Conservation (phyloP, 805 yeast species). For the Candida jianshihensis region DNA sequence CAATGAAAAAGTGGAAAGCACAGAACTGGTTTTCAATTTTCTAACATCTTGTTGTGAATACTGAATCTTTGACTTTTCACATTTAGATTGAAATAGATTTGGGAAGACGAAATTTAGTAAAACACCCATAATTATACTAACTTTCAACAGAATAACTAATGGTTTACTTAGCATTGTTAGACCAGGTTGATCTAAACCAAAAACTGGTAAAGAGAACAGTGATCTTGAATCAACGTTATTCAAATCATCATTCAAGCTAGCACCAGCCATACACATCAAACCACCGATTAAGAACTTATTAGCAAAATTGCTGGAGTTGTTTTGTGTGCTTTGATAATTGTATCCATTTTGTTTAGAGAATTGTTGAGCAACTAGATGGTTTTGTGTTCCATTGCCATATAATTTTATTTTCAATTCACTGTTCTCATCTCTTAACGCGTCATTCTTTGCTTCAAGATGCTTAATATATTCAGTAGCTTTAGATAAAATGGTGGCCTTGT, state of each 20-base stretch:
- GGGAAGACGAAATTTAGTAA: conserved; percentile 21
- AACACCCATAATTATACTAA: conserved; percentile 22
- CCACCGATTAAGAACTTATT: conserved; percentile 56
- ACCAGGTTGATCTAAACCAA: conserved; percentile 25
- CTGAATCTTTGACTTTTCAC: conserved; percentile 3
- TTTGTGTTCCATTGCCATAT: conserved; percentile 14
- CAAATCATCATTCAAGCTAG: conserved; percentile 48
- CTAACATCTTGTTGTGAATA: conserved; percentile 14
- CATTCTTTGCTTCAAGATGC: conserved; percentile 62
- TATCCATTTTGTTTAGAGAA: too few species aligned
- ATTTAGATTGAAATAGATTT: conserved; percentile 7
- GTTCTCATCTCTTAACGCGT: conserved; percentile 41
- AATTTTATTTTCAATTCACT: conserved; percentile 27
- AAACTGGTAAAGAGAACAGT: conserved; percentile 40
- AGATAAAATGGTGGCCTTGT: conserved; percentile 68
- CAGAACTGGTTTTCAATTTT: conserved; percentile 10
- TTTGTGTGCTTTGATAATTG: not conserved
- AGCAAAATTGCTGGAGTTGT: conserved; percentile 19
- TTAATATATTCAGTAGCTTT: conserved; percentile 75
- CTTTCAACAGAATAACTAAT: conserved; percentile 21
- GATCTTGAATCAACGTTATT: conserved; percentile 36
- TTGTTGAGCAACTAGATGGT: too few species aligned
- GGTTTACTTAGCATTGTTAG: conserved; percentile 22
- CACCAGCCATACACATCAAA: conserved; percentile 57
- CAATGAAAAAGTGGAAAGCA: conserved; percentile 13